These are phyloP conservation scores for Chaetomium sp. DNA, from an alignment of 2,329 filamentous ascomycete genomes.

Conservation along the genomic window DNA sequence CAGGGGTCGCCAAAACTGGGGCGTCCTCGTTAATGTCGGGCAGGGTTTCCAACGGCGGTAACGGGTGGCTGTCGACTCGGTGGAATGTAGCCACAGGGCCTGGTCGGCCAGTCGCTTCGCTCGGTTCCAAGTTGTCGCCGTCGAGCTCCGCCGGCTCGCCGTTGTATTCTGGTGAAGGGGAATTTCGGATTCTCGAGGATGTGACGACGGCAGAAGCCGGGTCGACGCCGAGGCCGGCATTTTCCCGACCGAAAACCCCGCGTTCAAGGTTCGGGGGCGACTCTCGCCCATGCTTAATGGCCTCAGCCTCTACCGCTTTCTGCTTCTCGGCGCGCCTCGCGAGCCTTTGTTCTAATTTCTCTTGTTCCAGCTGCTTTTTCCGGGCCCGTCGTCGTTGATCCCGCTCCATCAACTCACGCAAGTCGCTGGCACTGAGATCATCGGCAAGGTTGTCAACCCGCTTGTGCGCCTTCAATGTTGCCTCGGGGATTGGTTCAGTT, in stretches of 20 bases:
- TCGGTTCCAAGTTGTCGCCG: constrained; percentile 14
- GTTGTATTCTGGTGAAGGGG: constrained; percentile 31
- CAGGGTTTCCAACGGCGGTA: constrained; percentile 23
- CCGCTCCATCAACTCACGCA: constrained; percentile 84
- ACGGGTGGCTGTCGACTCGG: constrained; percentile 43
- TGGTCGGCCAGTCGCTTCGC: constrained; percentile 19
- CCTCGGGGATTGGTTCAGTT: constrained; percentile 53
- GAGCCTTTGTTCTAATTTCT: constrained; percentile 59
- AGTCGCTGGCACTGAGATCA: constrained; percentile 72
- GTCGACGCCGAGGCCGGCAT: constrained; percentile 50
- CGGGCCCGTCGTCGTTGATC: constrained; percentile 75
- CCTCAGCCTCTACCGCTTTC: constrained; percentile 34
- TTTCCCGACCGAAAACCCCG: constrained; percentile 54
- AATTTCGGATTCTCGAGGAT: constrained; percentile 48
- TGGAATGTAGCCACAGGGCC: constrained; percentile 39
- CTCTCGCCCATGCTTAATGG: constrained; percentile 49
- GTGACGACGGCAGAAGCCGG: constrained; percentile 49
- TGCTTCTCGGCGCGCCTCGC: constrained; percentile 62
- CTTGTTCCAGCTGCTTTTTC: constrained; percentile 61
- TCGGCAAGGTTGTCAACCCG: constrained; percentile 69
- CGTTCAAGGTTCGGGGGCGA: constrained; percentile 53
- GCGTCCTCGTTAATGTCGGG: constrained; percentile 17
- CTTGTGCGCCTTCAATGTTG: constrained; percentile 54
- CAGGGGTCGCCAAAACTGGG: constrained; percentile 29
- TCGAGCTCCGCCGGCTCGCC: constrained; percentile 25